Percentiles rank a stretch among this genome's conserved stretches.
Evolutionary conservation across 768 basidiomycete genomes (phyloP).

Genomic region (Boletus barrowsii): DNA sequence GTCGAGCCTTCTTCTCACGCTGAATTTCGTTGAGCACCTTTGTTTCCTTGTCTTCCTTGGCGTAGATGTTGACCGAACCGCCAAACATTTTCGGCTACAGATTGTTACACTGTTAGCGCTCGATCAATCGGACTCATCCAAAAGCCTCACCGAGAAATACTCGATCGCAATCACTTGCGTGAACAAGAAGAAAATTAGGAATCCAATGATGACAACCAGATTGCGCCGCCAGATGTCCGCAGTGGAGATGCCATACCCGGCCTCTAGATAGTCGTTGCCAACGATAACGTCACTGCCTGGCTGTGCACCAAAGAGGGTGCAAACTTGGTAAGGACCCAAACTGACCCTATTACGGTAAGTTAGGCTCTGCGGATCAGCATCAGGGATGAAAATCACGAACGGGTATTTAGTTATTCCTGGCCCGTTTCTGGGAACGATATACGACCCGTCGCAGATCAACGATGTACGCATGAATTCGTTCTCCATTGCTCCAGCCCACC

Average conservation of each 20-base stretch:
- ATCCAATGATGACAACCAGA: constrained; percentile 67
- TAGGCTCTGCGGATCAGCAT: neutral
- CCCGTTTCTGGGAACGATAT: constrained; percentile 64
- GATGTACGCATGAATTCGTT: constrained; percentile 79
- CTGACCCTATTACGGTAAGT: constrained; percentile 37
- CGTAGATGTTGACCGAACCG: constrained; percentile 53
- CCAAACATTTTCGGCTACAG: constrained; percentile 31
- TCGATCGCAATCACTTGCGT: constrained; percentile 68
- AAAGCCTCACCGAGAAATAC: constrained; percentile 51
- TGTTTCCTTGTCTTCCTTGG: constrained; percentile 54
- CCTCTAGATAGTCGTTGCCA: constrained; percentile 61
- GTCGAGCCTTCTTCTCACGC: constrained; percentile 49
- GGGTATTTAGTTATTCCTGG: constrained; percentile 58
- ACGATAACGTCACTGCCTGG: constrained; percentile 53
- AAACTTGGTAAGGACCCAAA: constrained; percentile 69
- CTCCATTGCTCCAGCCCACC: constrained; percentile 76
- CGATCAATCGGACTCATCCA: neutral
- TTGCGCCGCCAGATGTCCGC: constrained; percentile 64
- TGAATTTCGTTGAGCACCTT: constrained; percentile 53
- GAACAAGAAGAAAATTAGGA: constrained; percentile 67
- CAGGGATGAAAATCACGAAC: constrained; percentile 34
- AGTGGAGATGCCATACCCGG: constrained; percentile 46
- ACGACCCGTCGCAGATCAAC: constrained; percentile 61
- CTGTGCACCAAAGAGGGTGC: constrained; percentile 67
- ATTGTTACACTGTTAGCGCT: neutral